Evolutionary conservation across 768 basidiomycete genomes (phyloP).

Genomic region (Cubamyces lactineus): DNA sequence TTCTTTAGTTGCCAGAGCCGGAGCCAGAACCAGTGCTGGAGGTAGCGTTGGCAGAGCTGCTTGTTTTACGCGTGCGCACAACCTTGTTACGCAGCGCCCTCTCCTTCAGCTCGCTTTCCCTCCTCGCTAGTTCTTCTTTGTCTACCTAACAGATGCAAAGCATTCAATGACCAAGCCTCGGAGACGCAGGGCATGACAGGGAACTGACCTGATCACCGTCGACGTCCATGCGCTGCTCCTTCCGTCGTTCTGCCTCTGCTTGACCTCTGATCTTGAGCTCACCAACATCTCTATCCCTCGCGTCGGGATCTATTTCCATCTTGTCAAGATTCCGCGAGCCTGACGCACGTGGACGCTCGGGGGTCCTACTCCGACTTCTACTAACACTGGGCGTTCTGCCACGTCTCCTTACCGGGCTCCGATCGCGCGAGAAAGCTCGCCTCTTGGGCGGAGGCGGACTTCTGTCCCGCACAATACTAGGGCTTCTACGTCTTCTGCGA

Average conservation of each 20-base stretch:
- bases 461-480: constrained; percentile 43
- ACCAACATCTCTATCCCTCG: constrained; percentile 38
- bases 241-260: constrained; percentile 54
- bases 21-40: constrained; percentile 1
- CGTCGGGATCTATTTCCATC: constrained; percentile 28
- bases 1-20: constrained; percentile 5
- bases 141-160: constrained; percentile 21
- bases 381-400: constrained; percentile 38
- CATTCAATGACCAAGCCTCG: background rate
- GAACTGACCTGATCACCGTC: constrained; percentile 29
- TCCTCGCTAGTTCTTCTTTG: constrained; percentile 55
- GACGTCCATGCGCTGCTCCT: constrained; percentile 52
- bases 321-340: constrained; percentile 19
- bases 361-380: constrained; percentile 26
- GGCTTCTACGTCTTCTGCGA: constrained; percentile 34
- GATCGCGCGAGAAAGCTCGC: constrained; percentile 17
- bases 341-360: background rate
- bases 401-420: constrained; percentile 7
- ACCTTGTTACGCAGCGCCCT: constrained; percentile 84
- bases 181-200: background rate
- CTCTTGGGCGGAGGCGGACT: constrained; percentile 30
- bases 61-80: constrained; percentile 64
- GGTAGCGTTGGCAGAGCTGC: constrained; percentile 22
- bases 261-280: constrained; percentile 82
- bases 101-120: constrained; percentile 84